Evolutionary conservation across 106 monocot species (phyloP).

Genomic region (Triglochin maritima): DNA sequence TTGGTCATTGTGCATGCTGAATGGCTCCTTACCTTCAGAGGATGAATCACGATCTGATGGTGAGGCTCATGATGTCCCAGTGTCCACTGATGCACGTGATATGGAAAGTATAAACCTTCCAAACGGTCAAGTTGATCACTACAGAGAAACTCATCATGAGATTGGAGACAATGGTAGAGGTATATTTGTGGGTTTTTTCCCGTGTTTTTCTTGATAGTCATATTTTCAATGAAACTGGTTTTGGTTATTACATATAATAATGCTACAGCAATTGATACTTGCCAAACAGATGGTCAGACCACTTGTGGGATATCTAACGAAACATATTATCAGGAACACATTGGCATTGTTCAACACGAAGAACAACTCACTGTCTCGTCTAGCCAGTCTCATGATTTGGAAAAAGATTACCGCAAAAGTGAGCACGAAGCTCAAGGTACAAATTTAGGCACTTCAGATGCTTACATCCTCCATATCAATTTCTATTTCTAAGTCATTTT

Average conservation of each 20-base stretch:
- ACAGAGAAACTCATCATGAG: background rate
- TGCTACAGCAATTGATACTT: conserved; percentile 1
- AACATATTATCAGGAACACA: background rate
- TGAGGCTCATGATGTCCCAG: background rate
- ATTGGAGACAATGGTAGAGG: background rate
- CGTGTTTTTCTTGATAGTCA: background rate
- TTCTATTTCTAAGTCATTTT: conserved; percentile 1
- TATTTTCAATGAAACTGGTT: background rate
- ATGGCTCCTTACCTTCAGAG: conserved; percentile 1
- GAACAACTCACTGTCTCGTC: background rate
- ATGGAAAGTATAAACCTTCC: background rate
- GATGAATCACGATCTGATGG: background rate
- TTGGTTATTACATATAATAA: background rate
- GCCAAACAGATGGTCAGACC: background rate
- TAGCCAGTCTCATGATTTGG: background rate
- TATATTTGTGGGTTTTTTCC: background rate
- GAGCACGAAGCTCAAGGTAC: background rate
- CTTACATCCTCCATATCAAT: background rate
- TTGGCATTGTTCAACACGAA: background rate
- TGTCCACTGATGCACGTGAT: background rate
- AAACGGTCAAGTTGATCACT: background rate
- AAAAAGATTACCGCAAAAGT: background rate
- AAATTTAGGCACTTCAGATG: background rate
- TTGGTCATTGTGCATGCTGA: background rate
- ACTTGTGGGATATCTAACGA: background rate